phyloP scores from a whole-genome alignment of 2,329 filamentous ascomycete genomes.

The Fusarium goolgardi region DNA sequence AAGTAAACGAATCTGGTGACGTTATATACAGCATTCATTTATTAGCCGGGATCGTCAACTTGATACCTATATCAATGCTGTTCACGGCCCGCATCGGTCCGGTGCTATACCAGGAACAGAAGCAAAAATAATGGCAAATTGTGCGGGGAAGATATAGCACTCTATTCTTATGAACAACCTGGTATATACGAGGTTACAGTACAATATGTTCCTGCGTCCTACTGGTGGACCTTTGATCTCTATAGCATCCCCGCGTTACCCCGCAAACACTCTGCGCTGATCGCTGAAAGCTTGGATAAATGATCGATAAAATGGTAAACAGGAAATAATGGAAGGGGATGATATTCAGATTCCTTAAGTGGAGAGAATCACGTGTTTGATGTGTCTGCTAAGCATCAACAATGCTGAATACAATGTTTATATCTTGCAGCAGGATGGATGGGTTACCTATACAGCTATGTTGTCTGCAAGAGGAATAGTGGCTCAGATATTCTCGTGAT shows the following conservation, averaged over 20 bases:
- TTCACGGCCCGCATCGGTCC: neutral
- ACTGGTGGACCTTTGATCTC: neutral
- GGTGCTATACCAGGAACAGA: neutral
- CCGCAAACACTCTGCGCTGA: neutral
- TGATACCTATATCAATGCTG: neutral
- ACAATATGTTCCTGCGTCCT: neutral
- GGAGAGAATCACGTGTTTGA: no score
- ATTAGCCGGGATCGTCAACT: conserved; percentile 9
- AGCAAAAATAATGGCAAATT: no score
- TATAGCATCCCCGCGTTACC: conserved; percentile 2
- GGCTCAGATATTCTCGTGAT: neutral
- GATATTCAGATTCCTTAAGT: no score
- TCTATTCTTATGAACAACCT: neutral
- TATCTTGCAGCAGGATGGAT: neutral
- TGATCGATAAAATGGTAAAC: no score
- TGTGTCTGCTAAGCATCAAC: no score
- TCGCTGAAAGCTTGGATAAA: conserved; percentile 3
- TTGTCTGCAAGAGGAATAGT: neutral
- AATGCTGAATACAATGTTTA: neutral
- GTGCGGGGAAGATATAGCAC: neutral
- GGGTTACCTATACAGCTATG: rapidly evolving
- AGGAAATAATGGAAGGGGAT: no score
- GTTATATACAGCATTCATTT: neutral
- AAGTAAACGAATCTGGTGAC: neutral
- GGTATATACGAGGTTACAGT: neutral